Evolutionary conservation across 257 asterid genomes (phyloP), one percentile per base, ranked within the genome.

Genomic region (Echites panduratus): DNA sequence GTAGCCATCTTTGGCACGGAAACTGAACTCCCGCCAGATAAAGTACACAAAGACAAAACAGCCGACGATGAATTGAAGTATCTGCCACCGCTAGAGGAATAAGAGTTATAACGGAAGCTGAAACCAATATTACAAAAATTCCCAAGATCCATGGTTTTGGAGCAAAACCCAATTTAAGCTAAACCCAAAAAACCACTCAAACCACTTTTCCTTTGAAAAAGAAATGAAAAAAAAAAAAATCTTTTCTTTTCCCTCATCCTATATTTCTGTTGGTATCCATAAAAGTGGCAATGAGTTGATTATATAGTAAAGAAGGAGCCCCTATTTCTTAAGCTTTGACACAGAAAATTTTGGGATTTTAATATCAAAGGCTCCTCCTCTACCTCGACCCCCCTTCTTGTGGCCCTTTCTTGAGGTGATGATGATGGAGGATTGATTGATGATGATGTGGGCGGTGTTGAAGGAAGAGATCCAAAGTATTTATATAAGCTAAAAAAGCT

Each of bases 61-160:
- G 77, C 52, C 78, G 82, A 14, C 66, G 86, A 76, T 83, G 87
- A 75, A 76, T 71, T 50, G 78, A 70, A 58, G 85, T 58, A 66
- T 80, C 80, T 70, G 82, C 72, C 79, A 73, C 66, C 53, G 79
- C 81, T 32, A 32, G 38, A 73, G 61, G 70, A 38, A 83, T 67
- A 75, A 72, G 77, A 73, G 67, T 73, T 75, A 72, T 73, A 72
- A 83, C 76, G 86, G 89, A 76, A 84, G 85, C 82, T 85, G 89
- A 84, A 85, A 80, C 79, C 59, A 49, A 62, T 38, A 80, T 41
- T 74, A 52, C 70, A 73, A 63, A 70, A 69, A 71, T 75, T 57
- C 54, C 79, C 76, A 78, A 82, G 84, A 85, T 84, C 84, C 92
- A 82, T 83, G 66, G 14, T 78, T 74, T 63, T 72, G 68, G 65